These are phyloP conservation scores for Fusarium piperis DNA, from an alignment of 2,329 filamentous ascomycete genomes.

Conservation along the genomic window DNA sequence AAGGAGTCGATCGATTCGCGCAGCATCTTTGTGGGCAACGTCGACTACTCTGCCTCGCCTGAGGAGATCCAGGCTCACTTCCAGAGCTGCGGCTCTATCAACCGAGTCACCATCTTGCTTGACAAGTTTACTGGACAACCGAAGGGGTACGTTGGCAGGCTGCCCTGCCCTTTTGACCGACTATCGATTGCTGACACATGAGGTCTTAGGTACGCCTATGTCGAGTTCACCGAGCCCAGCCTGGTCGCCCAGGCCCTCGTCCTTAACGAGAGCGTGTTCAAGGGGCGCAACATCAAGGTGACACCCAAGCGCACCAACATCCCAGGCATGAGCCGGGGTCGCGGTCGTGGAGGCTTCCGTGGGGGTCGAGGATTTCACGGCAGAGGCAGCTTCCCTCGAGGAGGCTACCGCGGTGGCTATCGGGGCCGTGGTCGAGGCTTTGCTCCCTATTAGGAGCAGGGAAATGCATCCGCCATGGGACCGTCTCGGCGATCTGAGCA, in stretches of 20 bases:
- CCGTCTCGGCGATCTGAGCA: constrained; percentile 28
- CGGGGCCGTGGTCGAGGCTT: constrained; percentile 72
- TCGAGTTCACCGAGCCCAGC: constrained; percentile 95
- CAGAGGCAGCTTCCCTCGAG: constrained; percentile 60
- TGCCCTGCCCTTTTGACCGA: not conserved
- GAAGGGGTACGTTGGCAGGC: constrained; percentile 80
- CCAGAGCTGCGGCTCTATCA: constrained; percentile 96
- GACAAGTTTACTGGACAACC: constrained; percentile 99
- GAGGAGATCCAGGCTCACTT: constrained; percentile 98
- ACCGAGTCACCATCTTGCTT: constrained; percentile 94
- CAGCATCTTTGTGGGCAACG: constrained; percentile 98
- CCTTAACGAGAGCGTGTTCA: constrained; percentile 95
- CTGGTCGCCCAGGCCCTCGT: constrained; percentile 93
- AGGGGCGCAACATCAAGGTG: constrained; percentile 95
- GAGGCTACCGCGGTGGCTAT: constrained; percentile 72
- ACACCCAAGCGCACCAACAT: constrained; percentile 94
- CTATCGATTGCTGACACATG: constrained; percentile 23
- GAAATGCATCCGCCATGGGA: constrained; percentile 37
- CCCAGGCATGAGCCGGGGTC: constrained; percentile 85
- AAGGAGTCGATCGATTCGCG: constrained; percentile 95
- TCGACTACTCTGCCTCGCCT: constrained; percentile 95
- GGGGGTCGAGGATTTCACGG: constrained; percentile 63
- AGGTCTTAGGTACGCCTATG: constrained; percentile 86
- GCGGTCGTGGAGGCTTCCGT: constrained; percentile 27
- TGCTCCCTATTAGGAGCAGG: constrained; percentile 68